phyloP scores from a whole-genome alignment of 192 early-diverging fungal genomes.

The Linderina pennispora region DNA sequence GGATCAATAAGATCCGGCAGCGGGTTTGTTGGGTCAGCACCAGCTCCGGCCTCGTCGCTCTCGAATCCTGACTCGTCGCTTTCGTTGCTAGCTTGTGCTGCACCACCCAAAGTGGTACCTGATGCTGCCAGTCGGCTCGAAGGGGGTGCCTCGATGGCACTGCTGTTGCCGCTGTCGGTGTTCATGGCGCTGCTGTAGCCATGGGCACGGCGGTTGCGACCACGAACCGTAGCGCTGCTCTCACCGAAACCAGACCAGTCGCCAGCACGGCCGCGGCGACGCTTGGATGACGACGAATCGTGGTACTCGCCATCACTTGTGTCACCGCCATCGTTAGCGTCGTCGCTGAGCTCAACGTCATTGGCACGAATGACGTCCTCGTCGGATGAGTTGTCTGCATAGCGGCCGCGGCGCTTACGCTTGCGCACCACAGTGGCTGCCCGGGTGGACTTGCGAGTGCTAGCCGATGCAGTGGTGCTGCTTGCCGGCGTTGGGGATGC shows the following conservation, averaged over 20 bases:
- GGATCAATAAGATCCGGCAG: slow-evolving; percentile 90
- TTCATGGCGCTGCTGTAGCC: slow-evolving; percentile 25
- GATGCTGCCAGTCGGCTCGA: background rate
- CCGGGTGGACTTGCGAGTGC: slow-evolving; percentile 8
- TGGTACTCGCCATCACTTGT: slow-evolving; percentile 41
- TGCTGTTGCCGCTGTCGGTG: slow-evolving; percentile 38
- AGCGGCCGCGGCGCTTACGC: slow-evolving; percentile 39
- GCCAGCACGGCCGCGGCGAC: slow-evolving; percentile 7
- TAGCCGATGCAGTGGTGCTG: background rate
- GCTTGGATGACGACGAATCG: slow-evolving; percentile 21
- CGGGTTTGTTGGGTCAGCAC: slow-evolving; percentile 64
- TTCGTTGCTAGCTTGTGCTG: slow-evolving; percentile 49
- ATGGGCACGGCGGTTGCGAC: background rate
- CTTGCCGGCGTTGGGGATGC: background rate
- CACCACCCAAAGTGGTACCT: background rate
- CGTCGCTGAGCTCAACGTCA: slow-evolving; percentile 46
- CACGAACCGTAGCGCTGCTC: background rate
- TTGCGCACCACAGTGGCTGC: slow-evolving; percentile 21
- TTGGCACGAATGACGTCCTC: slow-evolving; percentile 47
- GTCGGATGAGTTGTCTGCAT: slow-evolving; percentile 26
- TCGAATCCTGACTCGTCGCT: slow-evolving; percentile 60
- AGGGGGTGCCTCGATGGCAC: slow-evolving; percentile 28
- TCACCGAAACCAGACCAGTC: background rate
- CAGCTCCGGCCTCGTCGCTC: slow-evolving; percentile 12
- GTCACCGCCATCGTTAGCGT: slow-evolving; percentile 2